Base-by-base conservation (phyloP, 2,329 filamentous ascomycete species). In the Aspergillus terreus region DNA sequence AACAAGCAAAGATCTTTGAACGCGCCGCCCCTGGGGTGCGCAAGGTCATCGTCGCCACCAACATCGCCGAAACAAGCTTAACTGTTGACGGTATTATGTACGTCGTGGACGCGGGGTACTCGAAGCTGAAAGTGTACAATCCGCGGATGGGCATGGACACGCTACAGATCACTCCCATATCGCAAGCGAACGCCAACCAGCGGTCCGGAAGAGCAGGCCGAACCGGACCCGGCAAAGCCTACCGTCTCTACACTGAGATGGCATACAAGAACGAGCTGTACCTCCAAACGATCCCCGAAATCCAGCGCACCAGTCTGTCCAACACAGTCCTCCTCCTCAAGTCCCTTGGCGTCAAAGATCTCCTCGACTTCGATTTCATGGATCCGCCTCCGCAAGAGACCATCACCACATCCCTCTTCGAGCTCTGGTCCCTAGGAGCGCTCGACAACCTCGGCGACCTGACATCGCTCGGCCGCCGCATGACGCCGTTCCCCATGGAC, bases 41-140 rank as follows among this genome's bases (percentile, higher is more conserved):
- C 52, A 99, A 99, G 69, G 95, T 96, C 63, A 96, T 99, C 58
- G 92, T 99, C 38, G 94, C 95, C 1, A 99, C 94, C 30, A 99
- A 99, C 64, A 99, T 99, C 71, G 94, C 94, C 2, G 94, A 99
- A 71, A 99, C 94, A 0, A 96, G 91, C 78, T 78, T 99, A 74
- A 99, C 94, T 0, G 94, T 99, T 5, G 94, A 99, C 66, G 94
- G 94, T 59, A 99, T 99, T 72, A 97, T 97, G 87, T 99, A 96
- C 64, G 94, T 99, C 19, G 94, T 99, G 4, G 94, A 99, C 69
- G 85, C 90, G 1, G 94, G 94, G 0, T 99, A 92, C 71, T 95
- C 91, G 2, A 99, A 99, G 70, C 82, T 97, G 67, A 99, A 99
- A 69, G 94, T 99, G 4, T 99, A 97, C 74, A 99, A 99, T 64